Conservation (phyloP, 805 yeast species). For the Tetrapisispora nanseiensis region DNA sequence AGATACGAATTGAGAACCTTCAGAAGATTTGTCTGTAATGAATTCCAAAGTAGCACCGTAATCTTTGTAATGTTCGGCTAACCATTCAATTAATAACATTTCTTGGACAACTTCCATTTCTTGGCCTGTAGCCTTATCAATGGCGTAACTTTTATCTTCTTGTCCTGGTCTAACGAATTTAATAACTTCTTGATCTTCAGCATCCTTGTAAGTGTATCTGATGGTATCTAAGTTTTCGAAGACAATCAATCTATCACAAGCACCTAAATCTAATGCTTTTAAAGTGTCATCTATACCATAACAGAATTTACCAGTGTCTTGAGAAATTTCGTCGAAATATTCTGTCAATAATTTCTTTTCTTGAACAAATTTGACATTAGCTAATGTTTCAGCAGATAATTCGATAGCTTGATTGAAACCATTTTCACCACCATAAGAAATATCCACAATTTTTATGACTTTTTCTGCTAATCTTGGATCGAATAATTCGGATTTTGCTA, state of each 20-base stretch:
- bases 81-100: conserved; percentile 87
- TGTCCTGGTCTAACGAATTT: conserved; percentile 65
- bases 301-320: conserved; percentile 95
- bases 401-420: conserved; percentile 99
- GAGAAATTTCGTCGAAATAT: conserved; percentile 95
- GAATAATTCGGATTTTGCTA: conserved; percentile 85
- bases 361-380: conserved; percentile 95
- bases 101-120: conserved; percentile 88
- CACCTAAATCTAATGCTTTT: conserved; percentile 93
- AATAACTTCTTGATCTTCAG: conserved; percentile 68
- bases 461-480: conserved; percentile 82
- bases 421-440: conserved; percentile 98
- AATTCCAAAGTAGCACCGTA: conserved; percentile 95
- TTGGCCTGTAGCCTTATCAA: conserved; percentile 77
- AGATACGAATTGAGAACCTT: conserved; percentile 95
- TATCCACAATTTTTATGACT: conserved; percentile 87
- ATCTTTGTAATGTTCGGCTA: conserved; percentile 89
- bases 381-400: conserved; percentile 89
- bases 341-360: conserved; percentile 89
- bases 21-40: conserved; percentile 91
- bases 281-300: conserved; percentile 95
- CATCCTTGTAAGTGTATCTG: conserved; percentile 75
- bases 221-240: conserved; percentile 82
- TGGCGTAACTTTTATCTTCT: conserved; percentile 62
- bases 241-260: conserved; percentile 87